Evolutionary conservation across 768 basidiomycete genomes (phyloP).

Genomic region (Lactifluus piperatus): DNA sequence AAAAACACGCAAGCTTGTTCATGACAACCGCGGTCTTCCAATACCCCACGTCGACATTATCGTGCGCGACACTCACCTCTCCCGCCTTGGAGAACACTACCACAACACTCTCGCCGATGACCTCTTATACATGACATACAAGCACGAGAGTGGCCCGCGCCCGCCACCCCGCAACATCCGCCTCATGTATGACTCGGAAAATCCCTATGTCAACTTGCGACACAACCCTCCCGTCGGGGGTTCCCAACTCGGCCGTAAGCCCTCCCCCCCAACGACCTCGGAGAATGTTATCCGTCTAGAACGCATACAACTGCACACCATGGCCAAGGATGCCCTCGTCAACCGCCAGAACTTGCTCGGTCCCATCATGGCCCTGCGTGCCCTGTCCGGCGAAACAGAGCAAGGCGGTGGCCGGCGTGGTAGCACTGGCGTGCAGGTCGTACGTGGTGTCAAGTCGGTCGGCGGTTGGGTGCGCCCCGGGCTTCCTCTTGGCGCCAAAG

Average conservation of each 20-base stretch:
- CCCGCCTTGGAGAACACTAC: conserved; percentile 80
- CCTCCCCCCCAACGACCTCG: conserved; percentile 54
- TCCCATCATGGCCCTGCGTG: conserved; percentile 82
- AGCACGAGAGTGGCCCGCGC: conserved; percentile 54
- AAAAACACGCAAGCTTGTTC: conserved; percentile 28
- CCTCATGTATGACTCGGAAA: conserved; percentile 60
- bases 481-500: conserved; percentile 79
- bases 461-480: conserved; percentile 81
- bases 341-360: conserved; percentile 69
- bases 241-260: conserved; percentile 52
- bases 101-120: conserved; percentile 72
- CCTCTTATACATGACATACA: conserved; percentile 92
- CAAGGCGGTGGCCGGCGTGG: conserved; percentile 64
- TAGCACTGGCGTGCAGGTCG: conserved; percentile 71
- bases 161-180: conserved; percentile 50
- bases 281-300: conserved; percentile 71
- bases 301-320: conserved; percentile 76
- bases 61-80: conserved; percentile 61
- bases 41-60: conserved; percentile 58
- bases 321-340: conserved; percentile 70
- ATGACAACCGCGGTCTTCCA: conserved; percentile 55
- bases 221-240: conserved; percentile 70
- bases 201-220: conserved; percentile 79
- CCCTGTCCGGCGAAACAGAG: conserved; percentile 76
- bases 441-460: conserved; percentile 55